Evolutionary conservation across 2,329 filamentous ascomycete genomes (phyloP).

Genomic region (Colletotrichum sp.): DNA sequence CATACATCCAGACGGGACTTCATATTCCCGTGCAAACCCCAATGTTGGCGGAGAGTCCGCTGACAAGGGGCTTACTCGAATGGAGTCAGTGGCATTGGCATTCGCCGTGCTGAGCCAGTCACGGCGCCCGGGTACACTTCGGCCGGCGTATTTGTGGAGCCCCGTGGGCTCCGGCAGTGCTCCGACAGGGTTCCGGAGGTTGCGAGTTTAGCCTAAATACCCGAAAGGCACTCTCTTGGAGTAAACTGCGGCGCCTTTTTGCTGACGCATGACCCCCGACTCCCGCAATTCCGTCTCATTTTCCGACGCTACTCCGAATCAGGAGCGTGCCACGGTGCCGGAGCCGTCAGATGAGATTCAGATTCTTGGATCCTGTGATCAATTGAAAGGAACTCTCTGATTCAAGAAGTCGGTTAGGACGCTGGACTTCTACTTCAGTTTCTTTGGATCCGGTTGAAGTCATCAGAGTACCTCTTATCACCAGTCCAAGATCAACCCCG

Average conservation of each 20-base stretch:
- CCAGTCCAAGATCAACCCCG: background rate
- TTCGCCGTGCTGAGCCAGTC: background rate
- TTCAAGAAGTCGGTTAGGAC: background rate
- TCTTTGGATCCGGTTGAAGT: fast-evolving
- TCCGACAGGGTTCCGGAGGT: conserved; percentile 11
- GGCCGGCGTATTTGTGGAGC: conserved; percentile 10
- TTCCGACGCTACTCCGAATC: conserved; percentile 17
- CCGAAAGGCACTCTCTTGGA: background rate
- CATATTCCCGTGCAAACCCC: background rate
- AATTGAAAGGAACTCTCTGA: background rate
- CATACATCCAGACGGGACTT: background rate
- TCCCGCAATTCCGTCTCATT: background rate
- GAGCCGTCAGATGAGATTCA: conserved; percentile 1
- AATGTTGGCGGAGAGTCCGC: background rate
- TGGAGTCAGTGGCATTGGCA: conserved; percentile 11
- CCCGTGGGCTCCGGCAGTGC: conserved; percentile 1
- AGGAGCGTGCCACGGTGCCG: background rate
- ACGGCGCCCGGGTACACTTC: conserved; percentile 5
- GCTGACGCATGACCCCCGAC: conserved; percentile 7
- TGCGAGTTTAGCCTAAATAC: conserved; percentile 17
- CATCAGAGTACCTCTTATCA: background rate
- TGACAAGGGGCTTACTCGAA: background rate
- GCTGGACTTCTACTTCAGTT: background rate
- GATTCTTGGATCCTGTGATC: background rate
- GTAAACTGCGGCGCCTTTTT: background rate